phyloP scores from a whole-genome alignment of 2,329 filamentous ascomycete species.

The Colletotrichum australisinense region DNA sequence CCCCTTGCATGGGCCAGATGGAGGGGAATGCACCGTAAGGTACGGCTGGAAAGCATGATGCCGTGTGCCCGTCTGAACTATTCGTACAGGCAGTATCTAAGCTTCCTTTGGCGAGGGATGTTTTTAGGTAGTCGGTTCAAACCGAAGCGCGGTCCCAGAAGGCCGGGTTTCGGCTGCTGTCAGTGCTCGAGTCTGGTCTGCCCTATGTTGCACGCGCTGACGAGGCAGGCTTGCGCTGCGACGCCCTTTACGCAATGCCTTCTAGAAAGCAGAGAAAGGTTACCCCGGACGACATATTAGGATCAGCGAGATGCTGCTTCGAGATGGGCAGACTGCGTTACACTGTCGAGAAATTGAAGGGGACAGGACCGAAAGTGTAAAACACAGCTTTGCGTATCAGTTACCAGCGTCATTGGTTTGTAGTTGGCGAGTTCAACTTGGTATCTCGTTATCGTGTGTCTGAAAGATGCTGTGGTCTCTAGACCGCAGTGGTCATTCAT shows the following conservation, averaged over 20 bases:
- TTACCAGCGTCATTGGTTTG: not conserved
- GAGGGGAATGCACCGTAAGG: not conserved
- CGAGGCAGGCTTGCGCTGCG: not conserved
- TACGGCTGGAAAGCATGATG: not conserved
- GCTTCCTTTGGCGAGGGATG: not conserved
- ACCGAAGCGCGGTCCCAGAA: constrained; percentile 15
- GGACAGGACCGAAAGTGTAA: constrained; percentile 12
- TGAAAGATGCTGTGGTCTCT: not conserved
- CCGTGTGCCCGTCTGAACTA: constrained; percentile 22
- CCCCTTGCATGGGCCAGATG: constrained; percentile 17
- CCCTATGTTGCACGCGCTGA: constrained; percentile 1
- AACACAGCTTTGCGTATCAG: not conserved
- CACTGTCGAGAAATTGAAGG: constrained; percentile 24
- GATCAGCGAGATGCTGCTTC: constrained; percentile 24
- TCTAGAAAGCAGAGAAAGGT: not conserved
- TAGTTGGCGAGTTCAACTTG: not conserved
- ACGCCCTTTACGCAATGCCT: constrained; percentile 1
- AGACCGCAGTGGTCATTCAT: not conserved
- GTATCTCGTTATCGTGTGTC: not conserved
- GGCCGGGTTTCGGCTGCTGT: constrained; percentile 14
- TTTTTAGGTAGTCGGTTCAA: constrained; percentile 13
- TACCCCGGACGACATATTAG: constrained; percentile 22
- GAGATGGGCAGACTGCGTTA: constrained; percentile 5
- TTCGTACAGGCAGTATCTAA: constrained; percentile 10
- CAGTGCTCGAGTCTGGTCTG: constrained; percentile 8